Evolutionary conservation across 192 early-diverging fungal species (phyloP).

Genomic region (Umbelopsis isabellina): DNA sequence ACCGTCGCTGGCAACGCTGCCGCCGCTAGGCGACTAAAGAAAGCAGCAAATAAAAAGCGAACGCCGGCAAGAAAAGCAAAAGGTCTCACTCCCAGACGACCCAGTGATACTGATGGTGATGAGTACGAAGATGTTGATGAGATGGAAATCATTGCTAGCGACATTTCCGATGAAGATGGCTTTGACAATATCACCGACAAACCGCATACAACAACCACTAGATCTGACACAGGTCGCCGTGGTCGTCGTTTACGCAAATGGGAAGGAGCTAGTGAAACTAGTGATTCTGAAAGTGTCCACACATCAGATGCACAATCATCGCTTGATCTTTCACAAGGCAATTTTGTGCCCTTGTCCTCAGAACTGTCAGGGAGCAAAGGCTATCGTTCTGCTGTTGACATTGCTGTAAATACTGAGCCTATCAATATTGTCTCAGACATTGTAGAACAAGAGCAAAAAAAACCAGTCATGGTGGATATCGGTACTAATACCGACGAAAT

Average conservation of each 20-base stretch:
- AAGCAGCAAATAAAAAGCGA: constrained; percentile 24
- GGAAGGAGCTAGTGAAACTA: constrained; percentile 1
- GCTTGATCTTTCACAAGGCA: not conserved
- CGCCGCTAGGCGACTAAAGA: not conserved
- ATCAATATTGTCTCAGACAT: not conserved
- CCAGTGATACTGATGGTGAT: constrained; percentile 21
- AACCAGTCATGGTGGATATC: constrained; percentile 26
- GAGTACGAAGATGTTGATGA: constrained; percentile 15
- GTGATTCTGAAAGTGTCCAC: constrained; percentile 12
- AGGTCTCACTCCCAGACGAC: not conserved
- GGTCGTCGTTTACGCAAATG: not conserved
- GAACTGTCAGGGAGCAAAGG: constrained; percentile 33
- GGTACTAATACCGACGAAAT: constrained; percentile 32
- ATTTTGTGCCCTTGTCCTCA: constrained; percentile 29
- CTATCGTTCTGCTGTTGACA: constrained; percentile 1
- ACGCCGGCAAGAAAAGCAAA: constrained; percentile 4
- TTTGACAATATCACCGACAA: constrained; percentile 14
- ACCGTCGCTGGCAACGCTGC: constrained; percentile 5
- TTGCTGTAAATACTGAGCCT: not conserved
- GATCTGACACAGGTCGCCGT: not conserved
- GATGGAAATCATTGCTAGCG: not conserved
- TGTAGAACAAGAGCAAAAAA: not conserved
- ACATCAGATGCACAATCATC: not conserved
- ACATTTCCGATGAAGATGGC: constrained; percentile 24
- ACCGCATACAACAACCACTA: not conserved